These are phyloP conservation scores for Hysterangium stoloniferum DNA, from an alignment of 768 basidiomycete genomes.

Conservation along the genomic window DNA sequence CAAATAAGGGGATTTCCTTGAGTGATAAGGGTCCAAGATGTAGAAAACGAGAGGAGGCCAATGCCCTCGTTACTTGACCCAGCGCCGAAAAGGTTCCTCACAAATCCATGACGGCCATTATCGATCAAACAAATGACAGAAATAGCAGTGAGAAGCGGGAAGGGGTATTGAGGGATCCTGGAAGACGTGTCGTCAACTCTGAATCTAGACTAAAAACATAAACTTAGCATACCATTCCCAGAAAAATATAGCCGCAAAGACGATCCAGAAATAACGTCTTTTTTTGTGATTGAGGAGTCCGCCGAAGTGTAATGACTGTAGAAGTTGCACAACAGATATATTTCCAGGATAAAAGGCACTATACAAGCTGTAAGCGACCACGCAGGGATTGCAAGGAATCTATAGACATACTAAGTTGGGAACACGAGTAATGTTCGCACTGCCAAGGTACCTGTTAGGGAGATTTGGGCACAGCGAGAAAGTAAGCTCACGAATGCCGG, in stretches of 20 bases:
- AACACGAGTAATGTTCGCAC: constrained; percentile 44
- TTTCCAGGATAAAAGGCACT: constrained; percentile 44
- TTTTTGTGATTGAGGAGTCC: constrained; percentile 43
- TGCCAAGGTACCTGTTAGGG: constrained; percentile 13
- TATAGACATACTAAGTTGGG: constrained; percentile 37
- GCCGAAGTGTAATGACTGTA: constrained; percentile 46
- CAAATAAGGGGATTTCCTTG: constrained; percentile 48
- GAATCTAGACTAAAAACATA: background rate
- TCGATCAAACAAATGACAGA: constrained; percentile 42
- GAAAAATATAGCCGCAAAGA: constrained; percentile 39
- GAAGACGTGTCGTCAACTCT: background rate
- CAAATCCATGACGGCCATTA: constrained; percentile 36
- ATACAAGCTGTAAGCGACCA: background rate
- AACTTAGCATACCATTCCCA: constrained; percentile 29
- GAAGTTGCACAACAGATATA: constrained; percentile 43
- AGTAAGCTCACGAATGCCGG: constrained; percentile 25
- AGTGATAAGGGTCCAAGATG: constrained; percentile 46
- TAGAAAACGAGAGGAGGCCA: constrained; percentile 38
- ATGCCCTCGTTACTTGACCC: constrained; percentile 47
- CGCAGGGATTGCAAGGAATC: background rate
- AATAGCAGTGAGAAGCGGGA: constrained; percentile 39
- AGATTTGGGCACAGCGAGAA: constrained; percentile 13
- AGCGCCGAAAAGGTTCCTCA: constrained; percentile 34
- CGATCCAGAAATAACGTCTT: constrained; percentile 42
- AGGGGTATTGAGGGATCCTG: constrained; percentile 31